phyloP scores from a whole-genome alignment of 2,329 filamentous ascomycete species.

The Dactylellina cionopaga region DNA sequence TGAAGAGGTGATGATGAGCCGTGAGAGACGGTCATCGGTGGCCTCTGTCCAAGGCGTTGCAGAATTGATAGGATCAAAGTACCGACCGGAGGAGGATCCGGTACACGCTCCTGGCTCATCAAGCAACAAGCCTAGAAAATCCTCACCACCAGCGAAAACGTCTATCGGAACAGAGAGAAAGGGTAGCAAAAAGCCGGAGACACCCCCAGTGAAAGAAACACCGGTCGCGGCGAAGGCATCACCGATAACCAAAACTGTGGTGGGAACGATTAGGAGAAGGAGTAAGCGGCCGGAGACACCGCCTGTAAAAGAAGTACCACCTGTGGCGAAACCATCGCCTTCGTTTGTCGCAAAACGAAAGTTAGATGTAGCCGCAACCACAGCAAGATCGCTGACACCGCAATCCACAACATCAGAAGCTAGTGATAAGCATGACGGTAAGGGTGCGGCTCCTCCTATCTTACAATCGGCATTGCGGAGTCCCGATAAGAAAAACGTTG shows the following conservation, averaged over 20 bases:
- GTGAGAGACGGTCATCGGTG: conserved; percentile 2
- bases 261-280: background rate
- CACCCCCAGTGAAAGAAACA: conserved; percentile 1
- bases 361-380: background rate
- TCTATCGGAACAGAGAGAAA: background rate
- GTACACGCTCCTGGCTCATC: background rate
- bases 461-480: conserved; percentile 44
- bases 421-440: conserved; percentile 29
- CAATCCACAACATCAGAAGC: conserved; percentile 28
- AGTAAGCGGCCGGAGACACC: conserved; percentile 23
- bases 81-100: background rate
- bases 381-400: conserved; percentile 18
- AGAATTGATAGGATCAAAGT: conserved; percentile 26
- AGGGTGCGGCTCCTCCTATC: conserved; percentile 21
- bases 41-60: conserved; percentile 20
- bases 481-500: conserved; percentile 32
- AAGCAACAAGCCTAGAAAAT: background rate
- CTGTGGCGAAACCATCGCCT: background rate
- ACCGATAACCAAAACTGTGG: conserved; percentile 4
- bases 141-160: conserved; percentile 7
- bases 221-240: background rate
- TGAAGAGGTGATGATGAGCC: conserved; percentile 13
- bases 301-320: background rate
- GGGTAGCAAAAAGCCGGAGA: conserved; percentile 22
- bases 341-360: conserved; percentile 6